Conservation (phyloP, 345 rosid species). For the Eucalyptus cloeziana region DNA sequence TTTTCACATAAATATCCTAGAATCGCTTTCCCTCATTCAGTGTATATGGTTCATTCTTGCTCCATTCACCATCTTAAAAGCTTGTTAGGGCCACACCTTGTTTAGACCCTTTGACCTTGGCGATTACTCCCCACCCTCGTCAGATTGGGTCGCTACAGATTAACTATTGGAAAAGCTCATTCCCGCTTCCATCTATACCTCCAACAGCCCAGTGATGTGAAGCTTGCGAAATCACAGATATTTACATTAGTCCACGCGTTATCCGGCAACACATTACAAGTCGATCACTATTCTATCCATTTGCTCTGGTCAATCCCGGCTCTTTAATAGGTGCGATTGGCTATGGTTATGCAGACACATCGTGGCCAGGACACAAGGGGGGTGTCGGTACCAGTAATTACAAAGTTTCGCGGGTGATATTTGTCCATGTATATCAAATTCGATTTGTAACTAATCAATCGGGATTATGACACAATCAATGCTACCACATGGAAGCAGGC, state of each 20-base stretch:
- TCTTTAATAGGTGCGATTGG: neutral
- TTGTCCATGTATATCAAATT: neutral
- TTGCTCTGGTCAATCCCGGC: neutral
- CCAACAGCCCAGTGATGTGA: neutral
- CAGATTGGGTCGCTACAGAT: accelerated
- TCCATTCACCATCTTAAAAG: neutral
- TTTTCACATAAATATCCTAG: too few species aligned
- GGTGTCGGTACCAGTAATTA: neutral
- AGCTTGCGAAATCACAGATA: neutral
- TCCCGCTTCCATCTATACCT: neutral
- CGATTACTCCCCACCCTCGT: accelerated
- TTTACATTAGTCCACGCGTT: neutral
- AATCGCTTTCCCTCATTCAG: neutral
- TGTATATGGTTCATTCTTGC: neutral
- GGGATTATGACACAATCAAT: neutral
- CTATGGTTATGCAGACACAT: neutral
- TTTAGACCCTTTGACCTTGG: neutral
- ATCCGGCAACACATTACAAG: neutral
- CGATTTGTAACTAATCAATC: neutral
- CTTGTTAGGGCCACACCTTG: neutral
- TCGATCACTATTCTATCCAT: neutral
- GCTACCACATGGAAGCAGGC: neutral
- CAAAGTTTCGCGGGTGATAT: neutral
- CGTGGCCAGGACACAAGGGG: neutral
- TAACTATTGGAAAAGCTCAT: neutral